Conservation (phyloP, 495 filamentous ascomycete genomes). For the Xylaria intraflava region DNA sequence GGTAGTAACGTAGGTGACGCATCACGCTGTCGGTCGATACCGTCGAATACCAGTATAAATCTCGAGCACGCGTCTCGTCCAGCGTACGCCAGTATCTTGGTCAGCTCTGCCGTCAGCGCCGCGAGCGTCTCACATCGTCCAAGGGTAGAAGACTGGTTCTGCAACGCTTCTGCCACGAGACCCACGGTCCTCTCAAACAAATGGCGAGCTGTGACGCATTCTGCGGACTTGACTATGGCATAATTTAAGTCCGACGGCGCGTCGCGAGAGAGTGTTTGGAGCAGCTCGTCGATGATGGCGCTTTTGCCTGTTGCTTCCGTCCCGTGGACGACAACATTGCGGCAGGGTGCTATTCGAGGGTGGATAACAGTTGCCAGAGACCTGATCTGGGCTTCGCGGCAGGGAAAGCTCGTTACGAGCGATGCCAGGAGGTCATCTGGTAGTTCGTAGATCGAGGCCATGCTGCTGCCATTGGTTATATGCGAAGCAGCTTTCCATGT, state of each 20-base stretch:
- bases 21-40: constrained; percentile 83
- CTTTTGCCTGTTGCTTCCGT: constrained; percentile 91
- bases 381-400: constrained; percentile 57
- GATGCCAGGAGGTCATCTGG: constrained; percentile 48
- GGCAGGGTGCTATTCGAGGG: constrained; percentile 40
- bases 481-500: no score
- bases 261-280: constrained; percentile 28
- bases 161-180: constrained; percentile 47
- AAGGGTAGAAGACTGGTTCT: constrained; percentile 23
- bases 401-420: constrained; percentile 48
- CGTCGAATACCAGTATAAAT: constrained; percentile 83
- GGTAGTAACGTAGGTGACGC: constrained; percentile 72
- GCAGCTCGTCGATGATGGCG: constrained; percentile 56
- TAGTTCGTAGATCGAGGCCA: constrained; percentile 36
- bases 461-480: background rate
- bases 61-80: constrained; percentile 22
- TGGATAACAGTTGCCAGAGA: constrained; percentile 56
- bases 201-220: constrained; percentile 88
- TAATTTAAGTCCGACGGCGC: constrained; percentile 39
- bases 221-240: constrained; percentile 67
- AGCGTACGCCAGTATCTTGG: constrained; percentile 48
- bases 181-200: constrained; percentile 63
- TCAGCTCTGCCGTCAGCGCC: constrained; percentile 63
- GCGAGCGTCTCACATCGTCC: constrained; percentile 70
- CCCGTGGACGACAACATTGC: constrained; percentile 70